phyloP scores from a whole-genome alignment of 2,329 filamentous ascomycete genomes.

The Curvularia spicifera region DNA sequence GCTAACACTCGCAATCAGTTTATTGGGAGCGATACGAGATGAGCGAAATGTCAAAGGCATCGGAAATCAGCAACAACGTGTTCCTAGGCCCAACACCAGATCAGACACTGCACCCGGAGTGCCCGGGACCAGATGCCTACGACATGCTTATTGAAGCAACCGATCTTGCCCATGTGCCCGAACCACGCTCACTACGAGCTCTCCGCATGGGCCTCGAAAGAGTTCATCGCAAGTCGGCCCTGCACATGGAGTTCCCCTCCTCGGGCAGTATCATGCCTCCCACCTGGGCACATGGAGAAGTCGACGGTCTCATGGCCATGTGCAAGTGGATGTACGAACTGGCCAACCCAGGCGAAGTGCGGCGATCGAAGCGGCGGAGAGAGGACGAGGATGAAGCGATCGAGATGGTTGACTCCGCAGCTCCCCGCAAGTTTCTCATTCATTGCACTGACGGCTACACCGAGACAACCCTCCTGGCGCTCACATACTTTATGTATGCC shows the following conservation, averaged over 20 bases:
- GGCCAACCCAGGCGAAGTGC: slow-evolving; percentile 66
- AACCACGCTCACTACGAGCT: slow-evolving; percentile 68
- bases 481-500: slow-evolving; percentile 93
- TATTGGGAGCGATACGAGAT: slow-evolving; percentile 90
- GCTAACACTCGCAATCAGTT: slow-evolving; percentile 51
- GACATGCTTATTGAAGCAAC: slow-evolving; percentile 89
- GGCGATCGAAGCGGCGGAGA: slow-evolving; percentile 53
- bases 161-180: slow-evolving; percentile 79
- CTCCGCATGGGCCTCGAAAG: slow-evolving; percentile 63
- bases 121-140: slow-evolving; percentile 63
- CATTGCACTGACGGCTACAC: slow-evolving; percentile 97
- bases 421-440: slow-evolving; percentile 75
- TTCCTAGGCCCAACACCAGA: slow-evolving; percentile 90
- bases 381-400: slow-evolving; percentile 61
- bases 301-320: slow-evolving; percentile 82
- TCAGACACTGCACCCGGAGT: slow-evolving; percentile 56
- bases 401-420: slow-evolving; percentile 55
- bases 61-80: slow-evolving; percentile 87
- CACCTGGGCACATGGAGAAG: slow-evolving; percentile 80
- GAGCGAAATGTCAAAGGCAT: slow-evolving; percentile 88
- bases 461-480: slow-evolving; percentile 84
- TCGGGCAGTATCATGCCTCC: slow-evolving; percentile 91
- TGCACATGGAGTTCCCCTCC: slow-evolving; percentile 82
- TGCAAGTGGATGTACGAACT: slow-evolving; percentile 90
- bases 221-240: slow-evolving; percentile 53